Conservation (phyloP, 108 stramenopile genomes). For the Poteriospumella lacustris region DNA sequence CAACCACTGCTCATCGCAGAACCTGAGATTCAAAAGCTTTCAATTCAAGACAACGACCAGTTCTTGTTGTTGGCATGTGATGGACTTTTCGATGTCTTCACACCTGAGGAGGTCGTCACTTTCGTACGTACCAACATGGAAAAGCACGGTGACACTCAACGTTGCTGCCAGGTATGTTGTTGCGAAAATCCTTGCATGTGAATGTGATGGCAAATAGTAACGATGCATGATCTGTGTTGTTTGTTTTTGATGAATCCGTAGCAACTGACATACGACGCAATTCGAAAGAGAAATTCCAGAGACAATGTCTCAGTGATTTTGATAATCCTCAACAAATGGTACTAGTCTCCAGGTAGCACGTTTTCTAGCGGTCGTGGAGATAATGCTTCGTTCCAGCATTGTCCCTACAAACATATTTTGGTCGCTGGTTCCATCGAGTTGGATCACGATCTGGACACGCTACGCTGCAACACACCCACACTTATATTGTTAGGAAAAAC, state of each 20-base stretch:
- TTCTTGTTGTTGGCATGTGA: slow-evolving; percentile 93
- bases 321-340: slow-evolving; percentile 36
- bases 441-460: too few relatives aligned
- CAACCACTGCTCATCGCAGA: slow-evolving; percentile 37
- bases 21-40: slow-evolving; percentile 33
- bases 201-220: slow-evolving; percentile 20
- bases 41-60: slow-evolving; percentile 62
- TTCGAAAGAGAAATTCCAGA: slow-evolving; percentile 40
- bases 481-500: too few relatives aligned
- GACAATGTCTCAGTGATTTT: slow-evolving; percentile 51
- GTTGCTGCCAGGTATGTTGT: slow-evolving; percentile 37
- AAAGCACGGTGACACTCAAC: slow-evolving; percentile 47
- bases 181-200: slow-evolving; percentile 19
- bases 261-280: slow-evolving; percentile 37
- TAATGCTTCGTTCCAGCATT: too few relatives aligned
- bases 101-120: slow-evolving; percentile 84
- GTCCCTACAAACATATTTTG: too few relatives aligned
- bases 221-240: not conserved
- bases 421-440: too few relatives aligned
- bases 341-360: too few relatives aligned
- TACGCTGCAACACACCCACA: too few relatives aligned
- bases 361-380: too few relatives aligned
- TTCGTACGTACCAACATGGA: slow-evolving; percentile 57
- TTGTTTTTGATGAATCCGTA: not conserved
- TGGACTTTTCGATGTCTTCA: slow-evolving; percentile 92